Base-by-base conservation (phyloP, 768 basidiomycete genomes). In the Nidularia pulvinata region DNA sequence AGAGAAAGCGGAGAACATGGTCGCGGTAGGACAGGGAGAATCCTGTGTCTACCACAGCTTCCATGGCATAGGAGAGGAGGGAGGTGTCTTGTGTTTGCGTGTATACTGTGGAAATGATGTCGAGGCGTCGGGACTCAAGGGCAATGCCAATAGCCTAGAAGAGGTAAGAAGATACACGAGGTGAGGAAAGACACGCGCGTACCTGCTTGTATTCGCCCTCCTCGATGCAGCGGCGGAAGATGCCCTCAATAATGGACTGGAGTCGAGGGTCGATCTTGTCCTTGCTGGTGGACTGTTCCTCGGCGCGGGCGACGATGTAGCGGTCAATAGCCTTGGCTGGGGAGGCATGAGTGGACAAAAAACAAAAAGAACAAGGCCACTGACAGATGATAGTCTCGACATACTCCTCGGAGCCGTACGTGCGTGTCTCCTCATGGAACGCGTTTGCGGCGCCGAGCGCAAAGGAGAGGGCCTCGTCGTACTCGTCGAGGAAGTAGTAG, bases 401-500 rank as follows among this genome's bases (percentile, higher is more conserved):
- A 69, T 92, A 99, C 73, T 98, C 95, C 53, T 85, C 88, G 13
- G 88, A 80, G 22, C 81, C 88, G 53, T 74, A 66, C 13, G 72
- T 76, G 61, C 80, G 81, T 57, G 81, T 74, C 65, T 93, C 90
- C 1, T 76, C 79, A 66, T 92, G 88, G 65, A 98, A 98, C 66
- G 91, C 88, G 67, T 73, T 78, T 53, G 91, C 94, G 14, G 96
- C 93, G 53, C 90, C 89, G 46, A 99, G 84, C 19, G 97, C 97
- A 65, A 98, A 98, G 10, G 92, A 89, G 54, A 99, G 82, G 32
- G 95, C 93, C 67, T 99, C 97, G 64, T 95, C 93, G 61, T 96
- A 91, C 68, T 93, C 92, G 58, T 91, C 94, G 48, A 99, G 80
- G 80, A 90, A 96, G 73, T 94, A 98, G 72, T 98, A 98, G 48